These are phyloP conservation scores for Babesia sp. DNA, from an alignment of 169 alveolate species.

Conservation along the genomic window DNA sequence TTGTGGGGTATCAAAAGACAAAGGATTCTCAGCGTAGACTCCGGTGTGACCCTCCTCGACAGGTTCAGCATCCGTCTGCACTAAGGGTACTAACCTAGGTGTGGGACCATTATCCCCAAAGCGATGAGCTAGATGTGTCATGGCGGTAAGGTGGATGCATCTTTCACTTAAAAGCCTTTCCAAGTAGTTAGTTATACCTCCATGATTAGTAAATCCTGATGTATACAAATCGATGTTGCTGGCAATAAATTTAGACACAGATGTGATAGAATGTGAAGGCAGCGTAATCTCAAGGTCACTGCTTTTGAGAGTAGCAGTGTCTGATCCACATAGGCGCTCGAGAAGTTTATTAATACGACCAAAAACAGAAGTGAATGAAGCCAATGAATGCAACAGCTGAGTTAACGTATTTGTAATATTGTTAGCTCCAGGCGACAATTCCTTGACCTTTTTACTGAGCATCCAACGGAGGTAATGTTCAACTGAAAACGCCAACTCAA, in stretches of 20 bases:
- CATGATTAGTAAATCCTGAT: not conserved
- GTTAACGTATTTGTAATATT: not conserved
- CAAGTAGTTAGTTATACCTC: not conserved
- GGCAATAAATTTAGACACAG: not conserved
- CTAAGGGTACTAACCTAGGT: not conserved
- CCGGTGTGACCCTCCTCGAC: too few species aligned
- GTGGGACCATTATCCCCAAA: not conserved
- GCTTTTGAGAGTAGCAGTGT: not conserved
- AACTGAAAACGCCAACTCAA: not conserved
- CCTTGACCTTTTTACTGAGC: not conserved
- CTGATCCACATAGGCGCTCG: not conserved
- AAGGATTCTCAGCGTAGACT: not conserved
- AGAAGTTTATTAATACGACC: not conserved
- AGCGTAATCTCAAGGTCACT: not conserved
- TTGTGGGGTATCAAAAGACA: not conserved
- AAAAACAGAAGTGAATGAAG: not conserved
- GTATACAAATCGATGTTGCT: not conserved
- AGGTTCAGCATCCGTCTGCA: not conserved
- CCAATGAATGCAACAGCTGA: not conserved
- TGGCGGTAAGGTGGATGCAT: slow-evolving; percentile 11
- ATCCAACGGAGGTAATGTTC: slow-evolving; percentile 10
- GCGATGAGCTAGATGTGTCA: not conserved
- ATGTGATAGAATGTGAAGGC: not conserved
- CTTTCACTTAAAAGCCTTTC: slow-evolving; percentile 1
- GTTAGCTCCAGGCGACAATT: not conserved